Evolutionary conservation across 805 yeast species (phyloP).

Genomic region (Candida glaebosa): DNA sequence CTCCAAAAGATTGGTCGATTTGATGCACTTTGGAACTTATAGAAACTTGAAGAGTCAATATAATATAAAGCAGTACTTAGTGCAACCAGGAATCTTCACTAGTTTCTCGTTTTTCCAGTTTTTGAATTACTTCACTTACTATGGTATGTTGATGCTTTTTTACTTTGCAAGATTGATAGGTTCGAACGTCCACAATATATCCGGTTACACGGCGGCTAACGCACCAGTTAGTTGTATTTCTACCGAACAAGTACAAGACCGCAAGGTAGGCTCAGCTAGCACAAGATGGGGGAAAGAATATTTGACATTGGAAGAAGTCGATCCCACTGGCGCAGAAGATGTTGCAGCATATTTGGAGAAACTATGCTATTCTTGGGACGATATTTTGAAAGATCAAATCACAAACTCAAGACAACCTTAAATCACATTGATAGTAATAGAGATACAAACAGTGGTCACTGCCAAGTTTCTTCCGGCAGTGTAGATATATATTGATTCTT

Average conservation of each 20-base stretch:
- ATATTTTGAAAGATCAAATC: constrained; percentile 69
- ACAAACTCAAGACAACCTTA: constrained; percentile 41
- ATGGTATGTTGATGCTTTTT: constrained; percentile 82
- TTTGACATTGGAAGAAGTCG: constrained; percentile 53
- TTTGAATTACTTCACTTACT: constrained; percentile 73
- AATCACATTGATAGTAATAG: neutral
- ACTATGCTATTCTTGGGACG: constrained; percentile 69
- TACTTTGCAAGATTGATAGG: constrained; percentile 81
- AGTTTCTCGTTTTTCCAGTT: constrained; percentile 75
- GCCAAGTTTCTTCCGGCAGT: too few species aligned
- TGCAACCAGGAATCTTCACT: constrained; percentile 93
- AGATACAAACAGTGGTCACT: too few species aligned
- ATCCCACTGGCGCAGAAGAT: constrained; percentile 60
- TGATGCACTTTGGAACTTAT: constrained; percentile 73
- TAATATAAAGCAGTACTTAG: constrained; percentile 69
- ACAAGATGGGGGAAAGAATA: constrained; percentile 62
- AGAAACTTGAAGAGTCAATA: constrained; percentile 40
- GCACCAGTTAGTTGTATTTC: constrained; percentile 66
- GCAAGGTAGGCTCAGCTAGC: constrained; percentile 66
- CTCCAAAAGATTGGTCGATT: constrained; percentile 82
- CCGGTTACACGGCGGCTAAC: constrained; percentile 86
- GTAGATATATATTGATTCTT: too few species aligned
- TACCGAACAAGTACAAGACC: constrained; percentile 38
- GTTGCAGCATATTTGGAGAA: constrained; percentile 61
- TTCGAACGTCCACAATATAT: constrained; percentile 83